Base-by-base conservation (phyloP, 345 rosid genomes). In the Eucalyptus pauciflora region DNA sequence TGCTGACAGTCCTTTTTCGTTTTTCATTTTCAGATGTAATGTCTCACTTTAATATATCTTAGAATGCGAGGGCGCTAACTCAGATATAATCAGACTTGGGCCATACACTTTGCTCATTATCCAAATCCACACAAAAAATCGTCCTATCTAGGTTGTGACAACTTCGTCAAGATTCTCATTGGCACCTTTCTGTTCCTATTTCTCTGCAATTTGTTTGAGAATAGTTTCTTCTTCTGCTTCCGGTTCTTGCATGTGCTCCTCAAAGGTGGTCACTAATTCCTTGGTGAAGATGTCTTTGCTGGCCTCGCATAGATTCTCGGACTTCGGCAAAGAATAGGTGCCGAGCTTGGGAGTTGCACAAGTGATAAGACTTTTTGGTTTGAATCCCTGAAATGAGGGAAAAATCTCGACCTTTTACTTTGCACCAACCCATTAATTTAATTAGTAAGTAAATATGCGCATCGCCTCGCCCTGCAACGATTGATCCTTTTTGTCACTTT, bases 291-390 rank as follows among this genome's bases (percentile, higher is more conserved):
- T 25, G 11, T 76, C 79, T 27, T 87, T 87, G 46, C 20, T 71
- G 89, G 88, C 45, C 49, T 89, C 87, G 62, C 88, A 76, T 49
- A 18, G 86, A 33, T 76, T 33, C 49, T 81, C 54, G 13, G 89
- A 83, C 67, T 27, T 87, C 0, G 81, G 90, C 27, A 64, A 51
- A 29, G 86, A 43, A 56, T 91, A 90, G 86, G 90, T 88, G 48
- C 94, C 93, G 81, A 93, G 90, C 50, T 92, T 91, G 22, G 94
- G 95, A 64, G 94, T 91, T 51, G 88, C 88, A 29, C 89, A 88
- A 17, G 3, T 8, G 25, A 52, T 20, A 52, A 52, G 58, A 52
- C 25, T 52, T 52, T 52, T 52, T 52, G 58, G 58, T 52, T 52
- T 52, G 58, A 52, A 52, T 52, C 25, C 58, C 58, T 20, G 4